Evolutionary conservation across 2,329 filamentous ascomycete genomes (phyloP).

Genomic region (Colletotrichum magnum): DNA sequence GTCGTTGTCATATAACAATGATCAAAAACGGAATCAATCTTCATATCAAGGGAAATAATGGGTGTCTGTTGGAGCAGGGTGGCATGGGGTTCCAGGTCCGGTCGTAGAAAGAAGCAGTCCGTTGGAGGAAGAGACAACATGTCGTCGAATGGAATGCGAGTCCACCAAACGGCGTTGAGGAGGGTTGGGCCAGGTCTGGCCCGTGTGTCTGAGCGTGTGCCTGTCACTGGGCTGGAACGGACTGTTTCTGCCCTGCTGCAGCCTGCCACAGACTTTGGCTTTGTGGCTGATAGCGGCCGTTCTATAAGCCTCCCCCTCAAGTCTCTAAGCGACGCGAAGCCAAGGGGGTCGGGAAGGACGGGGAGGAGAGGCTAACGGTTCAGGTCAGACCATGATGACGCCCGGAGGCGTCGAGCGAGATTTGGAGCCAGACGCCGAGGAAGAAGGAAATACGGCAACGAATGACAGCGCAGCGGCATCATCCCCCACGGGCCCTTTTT

Average conservation of each 20-base stretch:
- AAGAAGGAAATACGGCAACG: conserved; percentile 23
- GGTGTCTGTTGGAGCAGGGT: background rate
- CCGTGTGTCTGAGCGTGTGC: conserved; percentile 11
- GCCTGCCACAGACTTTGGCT: background rate
- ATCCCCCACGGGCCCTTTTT: background rate
- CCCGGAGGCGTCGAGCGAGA: conserved; percentile 32
- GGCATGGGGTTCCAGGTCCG: too few species aligned
- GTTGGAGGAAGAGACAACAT: conserved; percentile 34
- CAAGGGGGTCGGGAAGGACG: conserved; percentile 3
- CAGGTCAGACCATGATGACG: conserved; percentile 40
- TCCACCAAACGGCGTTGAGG: conserved; percentile 29
- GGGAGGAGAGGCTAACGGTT: conserved; percentile 16
- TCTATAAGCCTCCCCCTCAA: background rate
- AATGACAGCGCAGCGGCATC: conserved; percentile 25
- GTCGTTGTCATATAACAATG: background rate
- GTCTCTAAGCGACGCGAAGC: background rate
- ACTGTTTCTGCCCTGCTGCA: background rate
- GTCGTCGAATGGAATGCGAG: conserved; percentile 31
- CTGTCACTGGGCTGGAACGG: conserved; percentile 1
- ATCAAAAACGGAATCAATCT: conserved; percentile 8
- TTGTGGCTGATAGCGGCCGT: conserved; percentile 24
- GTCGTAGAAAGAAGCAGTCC: background rate
- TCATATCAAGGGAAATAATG: conserved; percentile 7
- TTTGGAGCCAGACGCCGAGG: conserved; percentile 15
- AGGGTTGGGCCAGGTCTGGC: conserved; percentile 15